A percentile compares a stretch with the other conserved stretches of the same genome.
These are phyloP conservation scores for Emericellopsis terricola DNA, from an alignment of 495 filamentous ascomycete genomes.

Conservation along the genomic window DNA sequence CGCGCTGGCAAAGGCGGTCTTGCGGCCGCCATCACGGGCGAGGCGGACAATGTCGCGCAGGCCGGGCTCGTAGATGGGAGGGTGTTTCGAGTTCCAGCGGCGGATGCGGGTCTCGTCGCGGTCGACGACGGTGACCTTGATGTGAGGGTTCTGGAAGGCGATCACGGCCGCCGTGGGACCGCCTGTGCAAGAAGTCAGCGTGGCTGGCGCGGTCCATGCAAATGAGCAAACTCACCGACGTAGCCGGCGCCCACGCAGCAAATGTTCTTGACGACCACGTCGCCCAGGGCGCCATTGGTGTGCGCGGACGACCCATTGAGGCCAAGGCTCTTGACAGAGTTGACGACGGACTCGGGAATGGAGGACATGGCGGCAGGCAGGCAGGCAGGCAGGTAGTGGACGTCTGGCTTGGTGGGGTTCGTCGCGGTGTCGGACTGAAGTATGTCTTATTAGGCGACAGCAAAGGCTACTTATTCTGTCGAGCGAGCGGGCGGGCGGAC, in stretches of 20 bases:
- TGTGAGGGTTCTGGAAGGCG: slow-evolving; percentile 48
- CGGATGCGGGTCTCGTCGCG: slow-evolving; percentile 43
- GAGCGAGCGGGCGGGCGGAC: too few species aligned
- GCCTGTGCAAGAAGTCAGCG: slow-evolving; percentile 26
- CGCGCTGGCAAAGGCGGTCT: slow-evolving; percentile 12
- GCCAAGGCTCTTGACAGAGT: slow-evolving; percentile 2
- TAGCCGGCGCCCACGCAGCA: slow-evolving; percentile 17
- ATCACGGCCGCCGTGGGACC: slow-evolving; percentile 63
- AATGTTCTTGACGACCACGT: slow-evolving; percentile 25
- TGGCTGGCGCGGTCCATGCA: too few species aligned
- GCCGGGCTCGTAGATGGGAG: slow-evolving; percentile 66
- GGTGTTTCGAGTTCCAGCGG: slow-evolving; percentile 52
- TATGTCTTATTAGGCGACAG: too few species aligned
- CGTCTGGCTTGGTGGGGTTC: too few species aligned
- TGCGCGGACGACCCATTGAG: slow-evolving; percentile 2
- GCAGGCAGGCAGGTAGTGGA: neutral
- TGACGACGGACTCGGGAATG: neutral
- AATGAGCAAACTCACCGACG: slow-evolving; percentile 9
- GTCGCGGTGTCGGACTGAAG: too few species aligned
- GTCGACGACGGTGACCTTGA: slow-evolving; percentile 57
- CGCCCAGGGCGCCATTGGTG: slow-evolving; percentile 1
- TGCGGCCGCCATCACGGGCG: slow-evolving; percentile 36
- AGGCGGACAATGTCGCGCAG: slow-evolving; percentile 46
- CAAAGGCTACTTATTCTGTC: too few species aligned
- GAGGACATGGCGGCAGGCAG: slow-evolving; percentile 1